These are phyloP conservation scores for Wallacemonas sp. DNA, from an alignment of 208 protist genomes.

Conservation along the genomic window DNA sequence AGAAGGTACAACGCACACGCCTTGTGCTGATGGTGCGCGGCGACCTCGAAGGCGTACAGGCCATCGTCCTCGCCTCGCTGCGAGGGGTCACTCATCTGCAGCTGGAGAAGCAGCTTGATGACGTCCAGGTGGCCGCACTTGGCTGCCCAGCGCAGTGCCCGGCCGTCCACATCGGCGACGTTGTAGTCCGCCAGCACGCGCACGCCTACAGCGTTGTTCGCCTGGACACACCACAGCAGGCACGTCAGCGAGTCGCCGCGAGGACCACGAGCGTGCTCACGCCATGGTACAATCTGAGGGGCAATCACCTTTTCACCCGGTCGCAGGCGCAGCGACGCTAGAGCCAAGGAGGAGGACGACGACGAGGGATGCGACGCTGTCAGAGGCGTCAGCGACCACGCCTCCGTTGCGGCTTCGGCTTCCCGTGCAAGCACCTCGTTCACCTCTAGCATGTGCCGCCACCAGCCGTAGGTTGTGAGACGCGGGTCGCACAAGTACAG, in stretches of 20 bases:
- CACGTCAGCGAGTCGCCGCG: slow-evolving; percentile 15
- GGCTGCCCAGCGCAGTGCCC: slow-evolving; percentile 58
- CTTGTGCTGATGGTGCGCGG: slow-evolving; percentile 38
- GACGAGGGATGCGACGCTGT: no score
- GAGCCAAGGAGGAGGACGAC: not conserved
- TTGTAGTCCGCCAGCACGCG: slow-evolving; percentile 78
- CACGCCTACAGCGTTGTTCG: slow-evolving; percentile 63
- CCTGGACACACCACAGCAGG: slow-evolving; percentile 68
- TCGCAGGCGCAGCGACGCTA: slow-evolving; percentile 5
- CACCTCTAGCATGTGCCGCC: slow-evolving; percentile 44
- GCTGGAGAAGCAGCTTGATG: slow-evolving; percentile 58
- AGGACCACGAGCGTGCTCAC: slow-evolving; percentile 2
- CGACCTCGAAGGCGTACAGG: slow-evolving; percentile 70
- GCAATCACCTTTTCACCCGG: slow-evolving; percentile 31
- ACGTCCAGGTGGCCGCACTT: slow-evolving; percentile 43
- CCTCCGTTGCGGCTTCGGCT: not conserved
- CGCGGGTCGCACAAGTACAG: slow-evolving; percentile 35
- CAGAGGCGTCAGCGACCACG: no score
- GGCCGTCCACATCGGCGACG: slow-evolving; percentile 56
- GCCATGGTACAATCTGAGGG: slow-evolving; percentile 15
- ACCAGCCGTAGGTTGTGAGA: slow-evolving; percentile 65
- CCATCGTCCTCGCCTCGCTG: slow-evolving; percentile 17
- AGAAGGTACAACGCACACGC: slow-evolving; percentile 58
- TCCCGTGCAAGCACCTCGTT: slow-evolving; percentile 41
- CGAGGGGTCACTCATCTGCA: slow-evolving; percentile 65